Evolutionary conservation across 257 asterid species (phyloP), one percentile per base, ranked within the genome.

Genomic region (Solanum neorickii): DNA sequence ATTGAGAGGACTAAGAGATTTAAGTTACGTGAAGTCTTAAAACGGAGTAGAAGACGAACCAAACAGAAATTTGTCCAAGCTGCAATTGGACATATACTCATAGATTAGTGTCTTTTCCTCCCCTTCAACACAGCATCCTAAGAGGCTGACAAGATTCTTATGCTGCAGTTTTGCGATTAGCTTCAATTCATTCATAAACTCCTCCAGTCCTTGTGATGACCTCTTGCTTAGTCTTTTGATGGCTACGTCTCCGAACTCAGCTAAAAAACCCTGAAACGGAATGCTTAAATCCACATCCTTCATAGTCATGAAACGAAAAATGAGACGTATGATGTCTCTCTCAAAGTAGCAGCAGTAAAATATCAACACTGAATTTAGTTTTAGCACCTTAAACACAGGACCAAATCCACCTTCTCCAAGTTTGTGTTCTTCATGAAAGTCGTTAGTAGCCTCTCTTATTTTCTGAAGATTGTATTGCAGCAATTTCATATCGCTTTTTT

Each of bases 171-270:
- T 86, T 7, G 70, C 82, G 21, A 86, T 86, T 42, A 86, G 83
- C 35, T 68, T 86, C 13, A 86, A 6, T 41, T 75, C 93, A 56
- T 89, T 91, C 46, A 66, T 62, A 33, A 91, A 91, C 65, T 91
- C 90, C 69, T 87, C 87, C n/a, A 80, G 33, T 10, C 93, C 93
- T 86, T 91, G 93, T 9, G 75, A 88, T 3, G 91, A 87, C 35
- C 47, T 44, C 42, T 47, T 87, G 42, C 88, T 86, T 68, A 91
- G 83, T 15, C 93, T 86, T 80, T 89, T 91, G 62, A 91, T 87
- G 5, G 93, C 91, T 21, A 91, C 46, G 18, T 86, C 90, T 25
- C 86, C 82, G 9, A 87, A 88, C 0, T 83, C 87, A 3, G 80
- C 84, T 6, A 88, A 86, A 12, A 3, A 66, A 1, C 90, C 93